Evolutionary conservation across 2,329 filamentous ascomycete species (phyloP), one percentile per base, ranked within the genome.

Genomic region (Coniella lustricola): DNA sequence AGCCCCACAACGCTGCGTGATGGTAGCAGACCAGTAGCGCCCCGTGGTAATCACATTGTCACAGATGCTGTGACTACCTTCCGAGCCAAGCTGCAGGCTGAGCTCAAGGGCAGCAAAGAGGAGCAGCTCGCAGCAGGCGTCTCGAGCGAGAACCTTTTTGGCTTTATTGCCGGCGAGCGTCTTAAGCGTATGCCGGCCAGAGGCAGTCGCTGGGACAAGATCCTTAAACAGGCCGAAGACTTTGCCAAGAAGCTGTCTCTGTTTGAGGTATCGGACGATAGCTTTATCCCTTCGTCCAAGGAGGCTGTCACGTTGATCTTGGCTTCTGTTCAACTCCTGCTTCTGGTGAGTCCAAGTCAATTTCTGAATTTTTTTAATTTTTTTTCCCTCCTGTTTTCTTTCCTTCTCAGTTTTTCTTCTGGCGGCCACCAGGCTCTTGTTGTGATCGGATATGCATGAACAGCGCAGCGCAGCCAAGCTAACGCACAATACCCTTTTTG

Each of bases 121-220:
- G 44, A 44, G 21, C 33, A 17, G 12, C 44, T 53, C 40, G 45
- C 48, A 16, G 48, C 44, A n/a, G 51, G 51, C 20, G 51, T 53
- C 31, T 53, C 51, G 33, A 53, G 51, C 44, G 51, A 53, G 51
- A 37, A 37, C 40, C 35, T 53, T 17, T 40, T 50, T 16, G 20
- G 33, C 44, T 53, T 53, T 44, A 53, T 53, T 17, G 48, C 51
- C 34, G 43, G 39, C 20, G 51, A 53, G 51, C 51, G 51, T 34
- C 51, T 53, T 40, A 50, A 46, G 44, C 42, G 51, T 22, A 53
- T 53, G 51, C 51, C 51, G 12, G 51, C 51, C 10, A 38, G 51
- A 37, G 51, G 51, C 48, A 53, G 51, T 31, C 51, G 51, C 17
- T 53, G 51, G 51, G 51, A 53, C 40, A 53, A 53, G 42, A 53